Percentiles rank a stretch among this genome's conserved stretches.
phyloP scores from a whole-genome alignment of 257 asterid genomes.

The Ajuga chamaepitys region DNA sequence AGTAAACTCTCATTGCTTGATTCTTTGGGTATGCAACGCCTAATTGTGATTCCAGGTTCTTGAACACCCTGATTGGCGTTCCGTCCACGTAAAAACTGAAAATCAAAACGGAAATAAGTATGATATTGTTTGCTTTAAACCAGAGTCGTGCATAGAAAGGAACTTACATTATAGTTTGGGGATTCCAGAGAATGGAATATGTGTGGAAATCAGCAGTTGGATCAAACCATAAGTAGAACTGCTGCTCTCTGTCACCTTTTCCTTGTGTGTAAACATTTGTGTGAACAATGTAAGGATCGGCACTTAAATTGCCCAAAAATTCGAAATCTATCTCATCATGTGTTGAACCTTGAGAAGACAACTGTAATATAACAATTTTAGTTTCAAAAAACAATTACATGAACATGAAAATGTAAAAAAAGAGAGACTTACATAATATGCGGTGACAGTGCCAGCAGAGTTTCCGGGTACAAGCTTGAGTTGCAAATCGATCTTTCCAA shows the following conservation, averaged over 20 bases:
- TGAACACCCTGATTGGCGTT: slow-evolving; percentile 30
- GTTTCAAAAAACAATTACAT: too few relatives aligned
- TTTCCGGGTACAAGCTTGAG: slow-evolving; percentile 38
- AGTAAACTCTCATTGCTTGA: slow-evolving; percentile 14
- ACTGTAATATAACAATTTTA: slow-evolving; percentile 4
- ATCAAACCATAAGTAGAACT: slow-evolving; percentile 47
- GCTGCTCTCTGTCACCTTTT: slow-evolving; percentile 34
- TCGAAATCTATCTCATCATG: slow-evolving; percentile 49
- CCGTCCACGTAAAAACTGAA: slow-evolving; percentile 33
- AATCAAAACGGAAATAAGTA: too few relatives aligned
- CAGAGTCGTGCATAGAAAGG: too few relatives aligned
- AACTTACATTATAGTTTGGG: slow-evolving; percentile 28
- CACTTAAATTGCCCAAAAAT: slow-evolving; percentile 30
- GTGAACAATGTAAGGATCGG: slow-evolving; percentile 36
- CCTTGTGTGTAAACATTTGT: slow-evolving; percentile 40
- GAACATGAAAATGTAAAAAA: background rate
- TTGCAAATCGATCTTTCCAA: slow-evolving; percentile 19
- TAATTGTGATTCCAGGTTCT: slow-evolving; percentile 18
- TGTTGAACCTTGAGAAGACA: slow-evolving; percentile 32
- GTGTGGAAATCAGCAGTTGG: slow-evolving; percentile 40
- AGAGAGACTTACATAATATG: slow-evolving; percentile 30
- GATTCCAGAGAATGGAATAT: slow-evolving; percentile 42
- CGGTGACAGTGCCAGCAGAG: slow-evolving; percentile 29
- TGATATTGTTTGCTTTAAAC: too few relatives aligned
- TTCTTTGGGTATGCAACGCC: slow-evolving; percentile 27